A percentile compares a stretch with the other conserved stretches of the same genome.
phyloP scores from a whole-genome alignment of 2,329 filamentous ascomycete genomes.

The Aureobasidium sp. region DNA sequence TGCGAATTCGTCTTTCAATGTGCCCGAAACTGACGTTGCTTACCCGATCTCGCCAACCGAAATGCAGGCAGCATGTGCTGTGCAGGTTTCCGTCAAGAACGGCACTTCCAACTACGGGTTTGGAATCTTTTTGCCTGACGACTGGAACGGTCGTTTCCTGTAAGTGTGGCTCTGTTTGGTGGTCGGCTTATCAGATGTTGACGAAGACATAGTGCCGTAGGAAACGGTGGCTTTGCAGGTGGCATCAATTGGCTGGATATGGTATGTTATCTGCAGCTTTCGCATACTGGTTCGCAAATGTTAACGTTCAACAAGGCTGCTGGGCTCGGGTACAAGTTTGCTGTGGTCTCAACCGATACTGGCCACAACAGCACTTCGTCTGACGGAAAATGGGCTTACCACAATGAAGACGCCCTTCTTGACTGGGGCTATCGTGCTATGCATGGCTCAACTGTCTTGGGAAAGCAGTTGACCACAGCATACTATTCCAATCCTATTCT shows the following conservation, averaged over 20 bases:
- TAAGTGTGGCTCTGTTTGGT: not conserved
- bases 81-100: constrained; percentile 24
- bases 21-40: constrained; percentile 29
- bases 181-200: not conserved
- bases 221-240: constrained; percentile 40
- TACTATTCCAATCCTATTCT: constrained; percentile 39
- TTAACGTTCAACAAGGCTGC: constrained; percentile 10
- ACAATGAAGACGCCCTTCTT: constrained; percentile 28
- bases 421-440: constrained; percentile 34
- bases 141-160: constrained; percentile 27
- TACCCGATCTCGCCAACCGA: constrained; percentile 32
- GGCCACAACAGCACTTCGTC: constrained; percentile 33
- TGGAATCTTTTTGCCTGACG: constrained; percentile 24
- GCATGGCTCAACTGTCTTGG: constrained; percentile 42
- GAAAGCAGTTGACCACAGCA: constrained; percentile 38
- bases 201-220: constrained; percentile 23
- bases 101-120: constrained; percentile 22
- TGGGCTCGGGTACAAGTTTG: constrained; percentile 33
- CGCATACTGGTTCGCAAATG: not conserved
- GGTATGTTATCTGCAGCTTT: constrained; percentile 20
- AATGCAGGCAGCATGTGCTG: constrained; percentile 23
- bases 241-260: constrained; percentile 43
- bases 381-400: constrained; percentile 31
- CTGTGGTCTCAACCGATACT: constrained; percentile 37
- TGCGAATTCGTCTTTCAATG: constrained; percentile 30